Evolutionary conservation across 1,284 basidiomycete species (phyloP), one percentile per base, ranked within the genome.

Genomic region (Gymnopus androsaceus): DNA sequence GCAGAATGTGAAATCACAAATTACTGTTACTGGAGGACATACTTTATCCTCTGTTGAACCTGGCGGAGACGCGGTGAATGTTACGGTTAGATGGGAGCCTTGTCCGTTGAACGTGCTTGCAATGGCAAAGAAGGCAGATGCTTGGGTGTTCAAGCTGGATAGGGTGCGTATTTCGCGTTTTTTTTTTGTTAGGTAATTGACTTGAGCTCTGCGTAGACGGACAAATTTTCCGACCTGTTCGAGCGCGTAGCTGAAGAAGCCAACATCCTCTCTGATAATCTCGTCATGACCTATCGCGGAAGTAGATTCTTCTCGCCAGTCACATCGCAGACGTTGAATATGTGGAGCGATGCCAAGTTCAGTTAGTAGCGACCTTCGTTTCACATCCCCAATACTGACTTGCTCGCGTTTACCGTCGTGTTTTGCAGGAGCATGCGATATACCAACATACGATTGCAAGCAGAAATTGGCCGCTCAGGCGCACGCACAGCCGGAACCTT

Each of bases 261-360:
- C 2, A 68, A 67, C 14, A 73, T 88, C 15, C 72, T 77, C 11
- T 60, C 65, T 2, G 72, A 79, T 14, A 78, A 78, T 51, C 69
- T 91, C 0, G 72, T 88, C 28, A 70, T 91, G 57, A 83, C 69
- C 12, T 81, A 83, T 57, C 75, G 83, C 27, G 77, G 80, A 45
- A 81, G 77, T 51, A 83, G 81, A 3, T 74, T 91, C 37, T 90
- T 84, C 61, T 74, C 85, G 7, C 86, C 84, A 15, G 81, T 84
- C 2, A 86, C 84, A 0, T 87, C 88, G 0, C 72, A 80, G 37
- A 78, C 79, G n/a, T 72, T 90, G 45, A 76, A 75, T 15, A 79
- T 90, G 15, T 88, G 85, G 83, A 76, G 76, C 3, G 79, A 85
- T 58, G 85, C 81, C 41, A 81, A 85, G 46, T 70, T 91, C 36